These are phyloP conservation scores for Chlorophyllum brunneum DNA, from an alignment of 768 basidiomycete genomes.

Conservation along the genomic window DNA sequence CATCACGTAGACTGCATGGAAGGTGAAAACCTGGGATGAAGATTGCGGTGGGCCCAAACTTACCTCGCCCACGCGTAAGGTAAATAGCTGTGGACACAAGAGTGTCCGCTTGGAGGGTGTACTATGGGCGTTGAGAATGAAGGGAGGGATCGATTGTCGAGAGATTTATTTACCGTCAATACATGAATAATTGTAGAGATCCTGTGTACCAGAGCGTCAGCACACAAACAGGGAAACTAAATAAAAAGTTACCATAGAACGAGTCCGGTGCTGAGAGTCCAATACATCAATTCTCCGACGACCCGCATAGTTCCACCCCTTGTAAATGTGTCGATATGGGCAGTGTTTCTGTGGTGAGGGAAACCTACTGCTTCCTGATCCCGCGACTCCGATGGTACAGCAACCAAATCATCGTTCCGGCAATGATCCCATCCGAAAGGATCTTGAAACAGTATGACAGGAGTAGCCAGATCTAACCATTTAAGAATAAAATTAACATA, in stretches of 20 bases:
- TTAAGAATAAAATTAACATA: too few species aligned
- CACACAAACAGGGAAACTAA: background rate
- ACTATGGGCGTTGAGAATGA: background rate
- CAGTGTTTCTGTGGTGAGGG: background rate
- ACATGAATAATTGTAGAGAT: conserved; percentile 1
- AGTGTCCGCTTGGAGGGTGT: background rate
- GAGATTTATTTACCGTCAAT: background rate
- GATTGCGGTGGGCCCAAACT: background rate
- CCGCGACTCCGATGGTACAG: conserved; percentile 2
- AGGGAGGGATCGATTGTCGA: background rate
- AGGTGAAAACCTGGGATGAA: background rate
- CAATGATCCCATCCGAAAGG: conserved; percentile 1
- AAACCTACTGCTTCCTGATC: background rate
- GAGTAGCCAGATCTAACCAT: conserved; percentile 1
- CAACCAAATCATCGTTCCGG: conserved; percentile 2
- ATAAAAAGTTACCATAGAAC: background rate
- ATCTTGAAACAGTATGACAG: conserved; percentile 1
- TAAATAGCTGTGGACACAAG: background rate
- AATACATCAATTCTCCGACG: background rate
- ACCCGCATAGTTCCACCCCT: background rate
- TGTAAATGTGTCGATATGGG: background rate
- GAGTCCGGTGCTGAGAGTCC: conserved; percentile 1
- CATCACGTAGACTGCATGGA: background rate
- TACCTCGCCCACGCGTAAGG: background rate
- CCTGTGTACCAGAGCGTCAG: background rate